A percentile compares a stretch with the other conserved stretches of the same genome.
These are phyloP conservation scores for Triangularia setosa DNA, from an alignment of 2,329 filamentous ascomycete species.

Conservation along the genomic window DNA sequence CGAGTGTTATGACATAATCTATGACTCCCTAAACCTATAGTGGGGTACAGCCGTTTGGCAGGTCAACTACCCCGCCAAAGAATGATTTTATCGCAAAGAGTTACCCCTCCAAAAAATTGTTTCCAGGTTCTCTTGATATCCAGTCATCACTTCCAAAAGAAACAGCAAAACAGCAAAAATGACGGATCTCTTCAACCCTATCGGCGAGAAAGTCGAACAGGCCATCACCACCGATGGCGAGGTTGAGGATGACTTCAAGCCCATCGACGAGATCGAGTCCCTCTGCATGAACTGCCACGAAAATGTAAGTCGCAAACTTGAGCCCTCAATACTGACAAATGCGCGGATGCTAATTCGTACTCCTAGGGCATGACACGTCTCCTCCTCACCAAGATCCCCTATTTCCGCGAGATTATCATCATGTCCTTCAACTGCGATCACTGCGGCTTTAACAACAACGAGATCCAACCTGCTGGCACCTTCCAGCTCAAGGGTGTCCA, in stretches of 20 bases:
- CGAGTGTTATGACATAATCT: conserved; percentile 32
- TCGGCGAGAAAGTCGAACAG: conserved; percentile 58
- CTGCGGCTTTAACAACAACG: conserved; percentile 86
- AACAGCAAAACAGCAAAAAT: conserved; percentile 33
- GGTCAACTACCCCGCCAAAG: conserved; percentile 34
- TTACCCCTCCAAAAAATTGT: conserved; percentile 38
- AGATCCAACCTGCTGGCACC: conserved; percentile 86
- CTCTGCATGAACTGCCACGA: conserved; percentile 84
- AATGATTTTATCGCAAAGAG: conserved; percentile 15
- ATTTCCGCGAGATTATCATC: conserved; percentile 95
- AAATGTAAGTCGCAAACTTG: conserved; percentile 52
- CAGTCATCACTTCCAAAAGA: conserved; percentile 13
- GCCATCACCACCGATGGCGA: conserved; percentile 38
- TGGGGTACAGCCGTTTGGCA: neutral
- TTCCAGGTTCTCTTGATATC: neutral
- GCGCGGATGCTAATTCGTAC: conserved; percentile 15
- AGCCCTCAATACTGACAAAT: neutral
- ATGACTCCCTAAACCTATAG: conserved; percentile 14
- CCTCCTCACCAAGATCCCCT: conserved; percentile 87
- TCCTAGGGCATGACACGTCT: conserved; percentile 75
- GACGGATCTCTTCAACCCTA: conserved; percentile 57
- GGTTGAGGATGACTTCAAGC: conserved; percentile 45
- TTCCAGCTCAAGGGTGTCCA: conserved; percentile 85
- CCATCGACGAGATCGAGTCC: conserved; percentile 69
- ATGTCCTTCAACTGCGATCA: conserved; percentile 95